phyloP scores from a whole-genome alignment of 2,329 filamentous ascomycete species.

The Aspergillus sp. region DNA sequence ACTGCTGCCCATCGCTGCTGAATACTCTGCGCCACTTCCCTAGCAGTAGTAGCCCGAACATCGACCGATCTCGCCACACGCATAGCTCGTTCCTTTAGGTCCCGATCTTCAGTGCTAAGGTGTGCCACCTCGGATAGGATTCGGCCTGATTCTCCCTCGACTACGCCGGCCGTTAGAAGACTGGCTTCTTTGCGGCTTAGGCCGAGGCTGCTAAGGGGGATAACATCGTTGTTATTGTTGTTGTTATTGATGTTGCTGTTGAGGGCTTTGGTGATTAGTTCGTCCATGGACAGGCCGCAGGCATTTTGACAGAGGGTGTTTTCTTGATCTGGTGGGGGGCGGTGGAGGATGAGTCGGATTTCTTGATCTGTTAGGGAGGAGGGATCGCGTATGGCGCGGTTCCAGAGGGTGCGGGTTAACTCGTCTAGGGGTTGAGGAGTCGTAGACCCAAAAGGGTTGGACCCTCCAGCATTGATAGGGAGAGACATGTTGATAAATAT shows the following conservation, averaged over 20 bases:
- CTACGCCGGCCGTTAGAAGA: slow-evolving; percentile 7
- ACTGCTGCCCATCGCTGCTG: background rate
- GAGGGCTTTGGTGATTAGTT: slow-evolving; percentile 14
- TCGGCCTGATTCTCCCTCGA: background rate
- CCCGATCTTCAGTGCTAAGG: slow-evolving; percentile 11
- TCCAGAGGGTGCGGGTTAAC: slow-evolving; percentile 16
- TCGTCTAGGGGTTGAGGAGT: slow-evolving; percentile 15
- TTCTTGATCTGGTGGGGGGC: slow-evolving; percentile 12
- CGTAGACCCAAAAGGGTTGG: background rate
- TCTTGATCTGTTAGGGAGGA: slow-evolving; percentile 18
- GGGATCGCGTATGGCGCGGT: slow-evolving; percentile 15
- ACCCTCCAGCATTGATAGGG: background rate
- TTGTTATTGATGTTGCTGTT: slow-evolving; percentile 1
- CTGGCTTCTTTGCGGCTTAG: slow-evolving; percentile 8
- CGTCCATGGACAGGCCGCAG: slow-evolving; percentile 11
- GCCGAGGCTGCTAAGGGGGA: slow-evolving; percentile 1
- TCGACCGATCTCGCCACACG: slow-evolving; percentile 11
- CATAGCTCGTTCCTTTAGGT: slow-evolving; percentile 11
- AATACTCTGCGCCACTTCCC: slow-evolving; percentile 4
- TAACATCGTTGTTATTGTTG: background rate
- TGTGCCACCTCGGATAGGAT: slow-evolving; percentile 7
- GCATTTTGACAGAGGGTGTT: slow-evolving; percentile 13
- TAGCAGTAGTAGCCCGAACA: slow-evolving; percentile 7
- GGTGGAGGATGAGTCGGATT: slow-evolving; percentile 13
- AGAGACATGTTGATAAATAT: slow-evolving; percentile 1